A percentile compares a stretch with the other conserved stretches of the same genome.
phyloP scores from a whole-genome alignment of 805 yeast species.

The Candida awuae region DNA sequence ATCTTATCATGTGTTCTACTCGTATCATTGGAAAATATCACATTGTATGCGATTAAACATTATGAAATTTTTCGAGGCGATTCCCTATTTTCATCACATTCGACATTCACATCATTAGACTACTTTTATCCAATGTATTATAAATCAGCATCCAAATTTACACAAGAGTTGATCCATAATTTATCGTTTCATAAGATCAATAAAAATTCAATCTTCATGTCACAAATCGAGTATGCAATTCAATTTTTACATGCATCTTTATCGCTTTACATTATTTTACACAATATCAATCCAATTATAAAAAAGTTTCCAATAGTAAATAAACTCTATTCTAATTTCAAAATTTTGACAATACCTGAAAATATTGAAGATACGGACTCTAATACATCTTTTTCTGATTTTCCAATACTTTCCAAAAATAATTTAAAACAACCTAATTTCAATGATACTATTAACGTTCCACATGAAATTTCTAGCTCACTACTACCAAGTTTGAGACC shows the following conservation, averaged over 20 bases:
- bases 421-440: too few relatives aligned
- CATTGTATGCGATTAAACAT: constrained; percentile 9
- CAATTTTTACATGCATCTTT: constrained; percentile 24
- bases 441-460: constrained; percentile 8
- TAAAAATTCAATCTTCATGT: constrained; percentile 12
- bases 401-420: too few relatives aligned
- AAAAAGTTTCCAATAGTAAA: constrained; percentile 11
- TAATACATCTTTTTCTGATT: not conserved
- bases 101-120: constrained; percentile 8
- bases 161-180: constrained; percentile 15
- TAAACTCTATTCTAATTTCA: constrained; percentile 5
- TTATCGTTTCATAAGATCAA: constrained; percentile 16
- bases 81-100: constrained; percentile 2
- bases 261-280: constrained; percentile 25
- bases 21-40: constrained; percentile 14
- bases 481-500: constrained; percentile 5
- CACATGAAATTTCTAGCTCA: constrained; percentile 4
- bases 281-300: constrained; percentile 23
- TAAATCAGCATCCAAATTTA: constrained; percentile 6
- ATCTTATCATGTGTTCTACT: constrained; percentile 19
- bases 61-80: constrained; percentile 11
- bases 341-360: constrained; percentile 7
- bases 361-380: not conserved
- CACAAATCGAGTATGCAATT: constrained; percentile 23
- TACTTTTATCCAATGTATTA: constrained; percentile 6